A percentile compares a stretch with the other conserved stretches of the same genome.
phyloP scores from a whole-genome alignment of 2,329 filamentous ascomycete genomes.

The Fusarium nematophilum region DNA sequence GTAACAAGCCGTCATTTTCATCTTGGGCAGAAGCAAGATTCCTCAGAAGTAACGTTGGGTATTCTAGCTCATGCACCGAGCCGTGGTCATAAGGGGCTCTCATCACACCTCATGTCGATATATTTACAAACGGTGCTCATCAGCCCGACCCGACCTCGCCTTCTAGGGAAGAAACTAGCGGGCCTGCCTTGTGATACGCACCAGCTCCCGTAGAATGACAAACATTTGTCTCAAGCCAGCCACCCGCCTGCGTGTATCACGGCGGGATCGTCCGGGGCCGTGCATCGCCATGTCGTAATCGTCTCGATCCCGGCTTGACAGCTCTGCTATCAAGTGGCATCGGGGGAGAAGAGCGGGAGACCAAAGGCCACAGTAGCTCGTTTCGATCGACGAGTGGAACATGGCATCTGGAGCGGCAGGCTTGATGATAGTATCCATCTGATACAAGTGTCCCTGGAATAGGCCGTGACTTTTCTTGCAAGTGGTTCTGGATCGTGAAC shows the following conservation, averaged over 20 bases:
- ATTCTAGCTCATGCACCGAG: too few relatives aligned
- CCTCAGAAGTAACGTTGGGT: too few relatives aligned
- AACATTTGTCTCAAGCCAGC: conserved; percentile 38
- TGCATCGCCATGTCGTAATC: conserved; percentile 33
- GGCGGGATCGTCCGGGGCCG: conserved; percentile 25
- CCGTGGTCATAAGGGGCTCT: too few relatives aligned
- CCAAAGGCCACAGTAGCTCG: not conserved
- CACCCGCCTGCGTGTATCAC: conserved; percentile 29
- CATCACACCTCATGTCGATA: too few relatives aligned
- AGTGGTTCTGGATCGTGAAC: not conserved
- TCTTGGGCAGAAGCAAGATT: too few relatives aligned
- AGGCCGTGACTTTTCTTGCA: too few relatives aligned
- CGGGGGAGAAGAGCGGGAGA: conserved; percentile 11
- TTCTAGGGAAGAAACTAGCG: not conserved
- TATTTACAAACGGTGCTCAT: too few relatives aligned
- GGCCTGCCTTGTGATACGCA: conserved; percentile 24
- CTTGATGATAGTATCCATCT: too few relatives aligned
- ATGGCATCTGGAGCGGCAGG: too few relatives aligned
- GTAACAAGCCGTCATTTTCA: too few relatives aligned
- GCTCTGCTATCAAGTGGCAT: conserved; percentile 11
- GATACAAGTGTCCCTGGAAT: too few relatives aligned
- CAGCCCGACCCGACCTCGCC: not conserved
- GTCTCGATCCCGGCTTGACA: conserved; percentile 32
- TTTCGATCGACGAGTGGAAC: not conserved
- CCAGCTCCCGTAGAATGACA: conserved; percentile 34